Percentiles rank a stretch among this genome's conserved stretches.
Conservation (phyloP, 495 filamentous ascomycete genomes). For the Cryomyces minteri region DNA sequence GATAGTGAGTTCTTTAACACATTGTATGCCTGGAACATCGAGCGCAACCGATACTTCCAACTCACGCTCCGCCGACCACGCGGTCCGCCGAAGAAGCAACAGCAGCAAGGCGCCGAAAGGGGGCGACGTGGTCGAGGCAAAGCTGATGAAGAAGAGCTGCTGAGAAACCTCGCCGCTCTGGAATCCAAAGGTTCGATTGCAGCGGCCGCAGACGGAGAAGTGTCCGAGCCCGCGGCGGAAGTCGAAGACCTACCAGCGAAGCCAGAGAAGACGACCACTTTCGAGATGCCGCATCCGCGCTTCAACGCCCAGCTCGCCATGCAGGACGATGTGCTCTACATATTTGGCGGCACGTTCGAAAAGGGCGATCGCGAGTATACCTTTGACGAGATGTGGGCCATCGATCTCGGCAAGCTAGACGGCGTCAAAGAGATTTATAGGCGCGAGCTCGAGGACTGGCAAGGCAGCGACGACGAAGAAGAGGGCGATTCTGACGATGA, state of each 20-base stretch:
- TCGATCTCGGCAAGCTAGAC: conserved; percentile 82
- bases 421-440: conserved; percentile 80
- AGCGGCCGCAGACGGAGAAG: conserved; percentile 31
- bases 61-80: conserved; percentile 56
- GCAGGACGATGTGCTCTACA: conserved; percentile 78
- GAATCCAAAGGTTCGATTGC: conserved; percentile 45
- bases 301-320: conserved; percentile 85
- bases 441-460: conserved; percentile 71
- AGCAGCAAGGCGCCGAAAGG: conserved; percentile 35
- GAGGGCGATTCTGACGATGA: conserved; percentile 33
- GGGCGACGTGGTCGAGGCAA: conserved; percentile 48
- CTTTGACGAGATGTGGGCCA: conserved; percentile 81
- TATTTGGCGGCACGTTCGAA: conserved; percentile 89
- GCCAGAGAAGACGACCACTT: conserved; percentile 28
- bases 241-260: conserved; percentile 33
- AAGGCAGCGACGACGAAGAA: conserved; percentile 32
- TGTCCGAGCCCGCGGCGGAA: conserved; percentile 25
- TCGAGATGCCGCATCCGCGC: conserved; percentile 68
- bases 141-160: conserved; percentile 76
- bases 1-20: conserved; percentile 91
- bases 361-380: conserved; percentile 87
- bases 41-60: conserved; percentile 84
- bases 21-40: conserved; percentile 79
- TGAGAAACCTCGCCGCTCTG: conserved; percentile 66
- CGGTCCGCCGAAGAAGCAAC: conserved; percentile 36